Evolutionary conservation across 768 basidiomycete genomes (phyloP).

Genomic region (Imleria badia): DNA sequence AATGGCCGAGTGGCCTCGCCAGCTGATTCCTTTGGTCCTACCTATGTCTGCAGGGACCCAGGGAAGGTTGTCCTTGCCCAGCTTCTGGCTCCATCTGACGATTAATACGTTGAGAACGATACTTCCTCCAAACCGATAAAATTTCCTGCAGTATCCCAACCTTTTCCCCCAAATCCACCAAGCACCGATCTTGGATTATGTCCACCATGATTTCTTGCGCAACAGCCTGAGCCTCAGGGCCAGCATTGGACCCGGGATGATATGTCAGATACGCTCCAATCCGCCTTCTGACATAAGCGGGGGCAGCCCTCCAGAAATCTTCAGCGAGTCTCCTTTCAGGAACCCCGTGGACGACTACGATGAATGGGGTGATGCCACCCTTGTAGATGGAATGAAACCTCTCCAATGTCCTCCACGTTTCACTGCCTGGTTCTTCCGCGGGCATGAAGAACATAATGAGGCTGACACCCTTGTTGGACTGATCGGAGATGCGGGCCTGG

Average conservation of each 20-base stretch:
- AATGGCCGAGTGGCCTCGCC: not conserved
- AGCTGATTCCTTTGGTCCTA: too few species aligned
- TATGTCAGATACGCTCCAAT: slow-evolving; percentile 10
- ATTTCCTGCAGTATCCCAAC: slow-evolving; percentile 16
- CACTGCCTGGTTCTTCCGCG: not conserved
- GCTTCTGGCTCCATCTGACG: not conserved
- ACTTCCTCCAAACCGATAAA: slow-evolving; percentile 18
- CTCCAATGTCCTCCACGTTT: slow-evolving; percentile 16
- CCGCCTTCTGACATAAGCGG: slow-evolving; percentile 7
- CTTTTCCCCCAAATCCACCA: slow-evolving; percentile 17
- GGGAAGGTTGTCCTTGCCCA: not conserved
- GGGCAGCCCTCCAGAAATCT: slow-evolving; percentile 9
- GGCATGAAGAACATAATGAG: slow-evolving; percentile 19
- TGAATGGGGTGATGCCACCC: slow-evolving; percentile 14
- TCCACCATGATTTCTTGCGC: slow-evolving; percentile 14
- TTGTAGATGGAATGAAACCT: slow-evolving; percentile 13
- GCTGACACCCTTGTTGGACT: slow-evolving; percentile 1
- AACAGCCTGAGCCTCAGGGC: slow-evolving; percentile 2
- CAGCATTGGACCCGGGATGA: slow-evolving; percentile 11
- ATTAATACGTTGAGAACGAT: slow-evolving; percentile 15
- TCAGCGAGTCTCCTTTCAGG: slow-evolving; percentile 8
- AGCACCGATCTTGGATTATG: slow-evolving; percentile 11
- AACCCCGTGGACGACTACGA: slow-evolving; percentile 17
- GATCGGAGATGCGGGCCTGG: not conserved
- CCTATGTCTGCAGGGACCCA: not conserved